A percentile compares a stretch with the other conserved stretches of the same genome.
These are phyloP conservation scores for Colletotrichum musicola DNA, from an alignment of 2,329 filamentous ascomycete genomes.

Conservation along the genomic window DNA sequence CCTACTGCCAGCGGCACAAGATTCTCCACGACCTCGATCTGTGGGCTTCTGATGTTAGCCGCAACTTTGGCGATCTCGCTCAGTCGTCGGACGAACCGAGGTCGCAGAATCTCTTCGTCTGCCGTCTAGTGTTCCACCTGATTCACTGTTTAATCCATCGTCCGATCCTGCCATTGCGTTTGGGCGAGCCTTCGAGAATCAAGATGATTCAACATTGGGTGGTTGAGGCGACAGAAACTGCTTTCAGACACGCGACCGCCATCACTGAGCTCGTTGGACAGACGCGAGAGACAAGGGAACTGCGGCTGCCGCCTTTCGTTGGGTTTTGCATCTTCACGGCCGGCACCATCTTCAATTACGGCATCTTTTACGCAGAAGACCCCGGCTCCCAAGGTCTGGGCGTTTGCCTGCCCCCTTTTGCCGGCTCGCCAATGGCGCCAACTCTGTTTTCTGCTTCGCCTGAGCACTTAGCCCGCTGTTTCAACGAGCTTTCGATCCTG, in stretches of 20 bases:
- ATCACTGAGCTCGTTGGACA: slow-evolving; percentile 22
- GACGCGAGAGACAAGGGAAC: not conserved
- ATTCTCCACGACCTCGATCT: slow-evolving; percentile 28
- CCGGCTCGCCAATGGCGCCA: slow-evolving; percentile 22
- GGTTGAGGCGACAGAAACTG: slow-evolving; percentile 16
- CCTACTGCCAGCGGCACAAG: slow-evolving; percentile 30
- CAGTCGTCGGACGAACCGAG: not conserved
- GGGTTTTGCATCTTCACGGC: slow-evolving; percentile 32
- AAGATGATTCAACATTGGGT: slow-evolving; percentile 33
- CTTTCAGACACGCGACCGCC: slow-evolving; percentile 26
- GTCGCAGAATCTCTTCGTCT: not conserved
- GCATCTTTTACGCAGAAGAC: slow-evolving; percentile 17
- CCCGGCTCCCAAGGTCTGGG: not conserved
- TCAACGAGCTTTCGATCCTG: slow-evolving; percentile 18
- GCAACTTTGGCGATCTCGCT: not conserved
- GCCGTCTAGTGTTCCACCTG: slow-evolving; percentile 19
- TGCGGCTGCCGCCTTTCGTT: slow-evolving; percentile 19
- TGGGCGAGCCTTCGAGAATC: slow-evolving; percentile 17
- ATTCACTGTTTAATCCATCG: slow-evolving; percentile 33
- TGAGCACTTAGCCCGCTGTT: slow-evolving; percentile 9
- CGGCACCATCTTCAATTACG: slow-evolving; percentile 14
- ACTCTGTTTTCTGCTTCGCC: slow-evolving; percentile 14
- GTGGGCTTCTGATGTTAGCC: slow-evolving; percentile 14
- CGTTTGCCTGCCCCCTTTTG: slow-evolving; percentile 13
- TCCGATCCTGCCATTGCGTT: slow-evolving; percentile 17